Base-by-base conservation (phyloP, 2,329 filamentous ascomycete species). In the Emmonsia crescens region DNA sequence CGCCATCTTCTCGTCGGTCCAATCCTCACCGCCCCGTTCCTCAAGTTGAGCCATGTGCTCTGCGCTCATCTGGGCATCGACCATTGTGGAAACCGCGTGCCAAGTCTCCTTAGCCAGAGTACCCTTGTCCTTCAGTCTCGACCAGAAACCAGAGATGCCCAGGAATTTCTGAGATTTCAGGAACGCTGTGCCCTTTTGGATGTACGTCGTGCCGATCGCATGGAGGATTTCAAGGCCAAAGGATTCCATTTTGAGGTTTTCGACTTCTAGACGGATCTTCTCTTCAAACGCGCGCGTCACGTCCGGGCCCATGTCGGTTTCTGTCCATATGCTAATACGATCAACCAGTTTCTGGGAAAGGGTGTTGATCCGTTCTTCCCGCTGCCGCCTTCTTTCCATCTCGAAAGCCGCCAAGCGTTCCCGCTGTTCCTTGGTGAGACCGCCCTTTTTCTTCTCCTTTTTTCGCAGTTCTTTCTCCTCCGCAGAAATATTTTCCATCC, bases 221-320 rank as follows among this genome's bases (percentile, higher is more conserved):
- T 97, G 93, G 57, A 96, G 81, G 68, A 97, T 97, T 68, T 99
- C 94, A 49, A 99, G 82, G 59, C 94, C 94, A 69, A 99, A 99
- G 0, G 89, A 95, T 78, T 99, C 94, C 91, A 99, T 99, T 82
- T 97, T 99, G 69, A 99, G 81, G 72, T 97, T 96, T 79, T 99
- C 94, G 31, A 96, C 90, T 77, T 99, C 94, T 48, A 97, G 85
- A 48, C 87, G 85, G 67, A 89, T 96, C 83, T 99, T 96, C 73
- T 93, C 90, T 74, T 92, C 87, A 80, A 97, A 99, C 0, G 94
- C 89, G 62, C 79, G 79, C 40, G 93, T 97, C 63, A 96, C 90
- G 68, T 96, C 91, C 16, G 77, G 64, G 54, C 88, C 85, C 78
- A 94, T 96, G 77, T 97, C 94, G 3, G 93, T 96, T 80, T 99